These are phyloP conservation scores for Gaeumannomyces sp. DNA, from an alignment of 2,329 filamentous ascomycete species.

Conservation along the genomic window DNA sequence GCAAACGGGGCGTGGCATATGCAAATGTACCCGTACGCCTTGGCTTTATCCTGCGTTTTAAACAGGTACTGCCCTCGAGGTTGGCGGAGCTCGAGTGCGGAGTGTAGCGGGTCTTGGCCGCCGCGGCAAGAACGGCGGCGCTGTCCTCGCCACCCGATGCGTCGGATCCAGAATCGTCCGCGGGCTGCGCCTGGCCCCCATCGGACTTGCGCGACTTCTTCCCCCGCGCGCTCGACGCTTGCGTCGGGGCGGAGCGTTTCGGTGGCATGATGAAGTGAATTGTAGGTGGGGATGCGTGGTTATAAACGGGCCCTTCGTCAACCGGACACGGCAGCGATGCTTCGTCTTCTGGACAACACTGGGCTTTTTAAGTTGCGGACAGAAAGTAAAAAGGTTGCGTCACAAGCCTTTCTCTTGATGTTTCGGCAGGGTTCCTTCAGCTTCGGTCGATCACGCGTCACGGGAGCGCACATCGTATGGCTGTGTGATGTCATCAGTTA, in stretches of 20 bases:
- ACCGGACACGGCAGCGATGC: too few species aligned
- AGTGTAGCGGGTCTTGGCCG: neutral
- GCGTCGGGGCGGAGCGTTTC: conserved; percentile 16
- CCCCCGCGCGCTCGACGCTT: conserved; percentile 9
- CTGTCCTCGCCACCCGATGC: conserved; percentile 7
- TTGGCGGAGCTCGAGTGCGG: conserved; percentile 27
- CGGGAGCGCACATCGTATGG: too few species aligned
- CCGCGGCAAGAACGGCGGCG: conserved; percentile 17
- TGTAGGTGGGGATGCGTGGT: too few species aligned
- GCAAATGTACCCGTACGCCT: conserved; percentile 24
- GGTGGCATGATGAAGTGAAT: conserved; percentile 6
- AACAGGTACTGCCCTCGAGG: conserved; percentile 24
- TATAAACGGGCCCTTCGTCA: too few species aligned
- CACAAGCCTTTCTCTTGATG: too few species aligned
- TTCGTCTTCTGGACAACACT: too few species aligned
- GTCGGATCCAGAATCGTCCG: neutral
- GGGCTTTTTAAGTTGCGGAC: too few species aligned
- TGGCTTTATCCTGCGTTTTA: conserved; percentile 19
- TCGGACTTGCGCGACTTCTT: conserved; percentile 18
- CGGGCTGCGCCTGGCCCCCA: neutral
- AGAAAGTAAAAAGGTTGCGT: too few species aligned
- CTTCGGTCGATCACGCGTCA: too few species aligned
- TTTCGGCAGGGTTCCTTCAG: too few species aligned
- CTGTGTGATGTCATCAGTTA: too few species aligned
- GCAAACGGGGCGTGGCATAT: conserved; percentile 20